These are phyloP conservation scores for Chaetomium tenue DNA, from an alignment of 495 filamentous ascomycete genomes.

Conservation along the genomic window DNA sequence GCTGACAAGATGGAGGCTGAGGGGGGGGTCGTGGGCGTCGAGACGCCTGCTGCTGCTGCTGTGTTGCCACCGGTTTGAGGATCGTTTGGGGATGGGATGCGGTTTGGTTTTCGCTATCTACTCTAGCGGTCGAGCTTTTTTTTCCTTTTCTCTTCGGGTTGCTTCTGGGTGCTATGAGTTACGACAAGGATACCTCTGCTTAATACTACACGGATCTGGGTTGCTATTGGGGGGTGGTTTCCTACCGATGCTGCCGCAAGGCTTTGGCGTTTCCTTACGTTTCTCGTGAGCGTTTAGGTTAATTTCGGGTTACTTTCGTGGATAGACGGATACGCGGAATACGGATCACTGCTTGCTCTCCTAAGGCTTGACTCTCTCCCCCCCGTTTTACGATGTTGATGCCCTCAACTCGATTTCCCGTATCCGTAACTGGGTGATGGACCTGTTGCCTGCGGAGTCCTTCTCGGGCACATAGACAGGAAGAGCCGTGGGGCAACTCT, in stretches of 20 bases:
- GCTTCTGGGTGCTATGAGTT: conserved; percentile 4
- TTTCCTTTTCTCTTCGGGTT: background rate
- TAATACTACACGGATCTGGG: background rate
- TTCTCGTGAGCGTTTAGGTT: background rate
- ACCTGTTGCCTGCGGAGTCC: conserved; percentile 44
- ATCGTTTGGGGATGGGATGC: background rate
- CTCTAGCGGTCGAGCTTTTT: background rate
- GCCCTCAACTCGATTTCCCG: no score
- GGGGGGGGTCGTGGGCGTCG: background rate
- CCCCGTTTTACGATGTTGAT: background rate
- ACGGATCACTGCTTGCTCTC: conserved; percentile 30
- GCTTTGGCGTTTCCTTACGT: background rate
- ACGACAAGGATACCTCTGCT: background rate
- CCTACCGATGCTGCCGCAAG: background rate
- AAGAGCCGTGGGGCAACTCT: no score
- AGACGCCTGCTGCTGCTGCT: background rate
- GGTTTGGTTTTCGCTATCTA: background rate
- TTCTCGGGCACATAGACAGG: conserved; percentile 25
- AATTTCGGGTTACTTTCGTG: background rate
- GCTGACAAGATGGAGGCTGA: background rate
- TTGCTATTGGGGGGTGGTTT: background rate
- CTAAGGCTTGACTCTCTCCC: background rate
- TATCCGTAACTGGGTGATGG: conserved; percentile 45
- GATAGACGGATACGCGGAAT: background rate
- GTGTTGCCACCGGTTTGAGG: background rate